phyloP scores from a whole-genome alignment of 2,329 filamentous ascomycete species.

The Teratosphaeria viscida region DNA sequence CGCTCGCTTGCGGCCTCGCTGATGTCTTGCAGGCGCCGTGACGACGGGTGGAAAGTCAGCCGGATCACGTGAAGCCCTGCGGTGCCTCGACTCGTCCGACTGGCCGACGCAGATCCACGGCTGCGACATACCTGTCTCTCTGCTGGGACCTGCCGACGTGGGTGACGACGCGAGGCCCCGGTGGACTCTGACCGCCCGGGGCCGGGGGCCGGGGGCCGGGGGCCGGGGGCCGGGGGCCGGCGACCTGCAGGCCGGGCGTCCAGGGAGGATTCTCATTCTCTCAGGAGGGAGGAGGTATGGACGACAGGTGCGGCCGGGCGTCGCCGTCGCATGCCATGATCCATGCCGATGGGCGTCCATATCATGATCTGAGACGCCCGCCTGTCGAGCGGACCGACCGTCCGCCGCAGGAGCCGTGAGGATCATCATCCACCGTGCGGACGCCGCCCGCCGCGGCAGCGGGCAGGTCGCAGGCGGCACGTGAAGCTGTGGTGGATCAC shows the following conservation, averaged over 20 bases:
- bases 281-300: neutral
- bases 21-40: slow-evolving; percentile 14
- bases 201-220: neutral
- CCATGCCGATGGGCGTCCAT: neutral
- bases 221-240: too few relatives aligned
- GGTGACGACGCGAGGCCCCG: neutral
- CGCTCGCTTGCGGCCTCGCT: slow-evolving; percentile 4
- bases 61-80: neutral
- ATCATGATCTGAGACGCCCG: neutral
- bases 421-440: neutral
- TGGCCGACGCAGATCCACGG: neutral
- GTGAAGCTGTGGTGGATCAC: neutral
- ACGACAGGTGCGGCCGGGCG: neutral
- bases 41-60: neutral
- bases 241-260: neutral
- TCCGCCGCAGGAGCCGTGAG: neutral
- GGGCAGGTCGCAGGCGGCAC: neutral
- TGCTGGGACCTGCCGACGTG: neutral
- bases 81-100: neutral
- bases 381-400: neutral
- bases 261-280: too few relatives aligned
- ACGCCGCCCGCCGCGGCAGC: too few relatives aligned
- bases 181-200: neutral
- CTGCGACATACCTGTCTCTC: neutral
- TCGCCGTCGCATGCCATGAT: neutral